Evolutionary conservation across 1,284 basidiomycete species (phyloP), one percentile per base, ranked within the genome.

Genomic region (Inonotus obliquus): DNA sequence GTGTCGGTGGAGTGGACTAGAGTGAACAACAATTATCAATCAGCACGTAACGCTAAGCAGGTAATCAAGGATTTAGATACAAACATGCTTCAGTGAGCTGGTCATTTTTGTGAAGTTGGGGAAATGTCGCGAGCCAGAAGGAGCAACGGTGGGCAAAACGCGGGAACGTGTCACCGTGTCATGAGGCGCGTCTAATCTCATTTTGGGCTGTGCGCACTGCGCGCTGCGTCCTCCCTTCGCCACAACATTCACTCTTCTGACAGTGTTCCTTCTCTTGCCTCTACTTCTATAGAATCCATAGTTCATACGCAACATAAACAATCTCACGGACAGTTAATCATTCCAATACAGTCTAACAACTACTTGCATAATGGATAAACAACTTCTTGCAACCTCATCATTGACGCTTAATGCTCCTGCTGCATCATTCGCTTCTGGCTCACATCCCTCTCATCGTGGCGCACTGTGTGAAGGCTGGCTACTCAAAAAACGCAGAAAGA

Each of bases 401-500:
- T 32, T 61, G 27, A 32, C 55, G n/a, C 38, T 63, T n/a, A 63
- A 51, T 35, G 54, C 49, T 37, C 54, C 62, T 60, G 45, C 54
- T 49, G 25, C 25, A 21, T 54, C 62, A 14, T 32, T 49, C 25
- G 54, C 54, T 14, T 53, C 51, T 53, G 27, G 38, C 14, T 48
- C 49, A 14, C 55, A 32, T 13, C 17, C 44, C 11, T 37, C 55
- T 44, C 38, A 54, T 54, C 17, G 35, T 45, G 67, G 67, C 25
- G 70, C 85, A 56, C 67, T 89, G 1, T 79, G 75, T 59, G 79
- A 89, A 67, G 89, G 90, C 75, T 92, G 89, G 89, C 73, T 91
- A 2, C 77, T 92, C 64, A 92, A 92, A 77, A 92, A 92, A 74
- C 79, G 89, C 66, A 77, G 88, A 67, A 91, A 89, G 78, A 91